These are phyloP conservation scores for Dysphania ambrosioides DNA, from an alignment of 148 eudicot species.

Conservation along the genomic window DNA sequence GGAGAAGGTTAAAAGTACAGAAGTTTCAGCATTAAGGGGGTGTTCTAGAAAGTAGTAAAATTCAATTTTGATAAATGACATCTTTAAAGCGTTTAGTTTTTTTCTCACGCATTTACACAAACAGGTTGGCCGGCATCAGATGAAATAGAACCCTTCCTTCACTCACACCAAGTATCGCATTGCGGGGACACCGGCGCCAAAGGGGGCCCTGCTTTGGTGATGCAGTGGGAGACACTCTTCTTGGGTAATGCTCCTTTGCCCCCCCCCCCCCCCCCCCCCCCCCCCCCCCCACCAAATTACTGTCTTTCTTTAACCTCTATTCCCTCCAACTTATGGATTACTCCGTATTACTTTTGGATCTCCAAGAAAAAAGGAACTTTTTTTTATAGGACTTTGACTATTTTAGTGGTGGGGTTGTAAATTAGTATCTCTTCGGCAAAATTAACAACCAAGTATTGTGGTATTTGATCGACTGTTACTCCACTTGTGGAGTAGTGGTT, in stretches of 20 bases:
- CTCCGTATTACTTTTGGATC: slow-evolving; percentile 5
- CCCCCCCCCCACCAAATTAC: too few relatives aligned
- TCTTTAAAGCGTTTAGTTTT: too few relatives aligned
- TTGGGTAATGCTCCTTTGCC: slow-evolving; percentile 36
- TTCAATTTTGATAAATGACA: too few relatives aligned
- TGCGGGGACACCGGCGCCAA: slow-evolving; percentile 79
- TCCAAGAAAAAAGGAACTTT: slow-evolving; percentile 8
- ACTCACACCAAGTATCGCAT: slow-evolving; percentile 19
- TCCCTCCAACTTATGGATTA: neutral
- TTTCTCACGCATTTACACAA: slow-evolving; percentile 20
- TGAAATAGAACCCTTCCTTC: neutral
- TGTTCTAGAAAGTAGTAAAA: neutral
- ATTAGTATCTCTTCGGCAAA: neutral
- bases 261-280: too few relatives aligned
- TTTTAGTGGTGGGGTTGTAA: neutral
- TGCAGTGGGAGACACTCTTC: slow-evolving; percentile 51
- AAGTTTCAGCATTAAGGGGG: slow-evolving; percentile 18
- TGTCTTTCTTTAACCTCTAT: neutral
- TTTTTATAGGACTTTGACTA: neutral
- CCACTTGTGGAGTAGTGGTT: too few relatives aligned
- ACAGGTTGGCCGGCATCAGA: slow-evolving; percentile 14
- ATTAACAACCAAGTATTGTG: too few relatives aligned
- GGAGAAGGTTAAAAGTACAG: neutral
- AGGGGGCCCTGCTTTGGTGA: slow-evolving; percentile 51
- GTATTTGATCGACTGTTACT: too few relatives aligned